A percentile compares a stretch with the other conserved stretches of the same genome.
phyloP scores from a whole-genome alignment of 1,139 yeast species.

The Fermentozyma sake region DNA sequence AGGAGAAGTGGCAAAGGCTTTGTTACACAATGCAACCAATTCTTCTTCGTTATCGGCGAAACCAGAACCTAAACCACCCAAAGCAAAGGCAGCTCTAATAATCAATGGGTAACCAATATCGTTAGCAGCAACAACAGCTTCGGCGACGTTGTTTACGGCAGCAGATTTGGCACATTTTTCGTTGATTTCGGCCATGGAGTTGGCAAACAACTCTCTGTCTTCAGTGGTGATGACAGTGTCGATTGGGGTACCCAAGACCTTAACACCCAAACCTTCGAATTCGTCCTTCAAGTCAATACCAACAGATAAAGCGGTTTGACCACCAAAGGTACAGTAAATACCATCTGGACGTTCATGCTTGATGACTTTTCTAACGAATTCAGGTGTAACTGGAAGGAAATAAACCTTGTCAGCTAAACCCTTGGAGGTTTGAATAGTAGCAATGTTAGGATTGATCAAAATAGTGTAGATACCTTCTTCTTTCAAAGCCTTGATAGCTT shows the following conservation, averaged over 20 bases:
- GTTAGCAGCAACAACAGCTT: conserved; percentile 80
- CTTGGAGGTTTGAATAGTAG: conserved; percentile 96
- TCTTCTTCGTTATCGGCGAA: conserved; percentile 90
- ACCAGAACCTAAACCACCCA: conserved; percentile 98
- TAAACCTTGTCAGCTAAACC: conserved; percentile 98
- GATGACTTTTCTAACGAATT: conserved; percentile 92
- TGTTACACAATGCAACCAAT: conserved; percentile 76
- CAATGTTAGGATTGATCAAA: conserved; percentile 94
- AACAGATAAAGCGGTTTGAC: conserved; percentile 94
- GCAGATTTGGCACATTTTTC: conserved; percentile 94
- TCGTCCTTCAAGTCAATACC: conserved; percentile 96
- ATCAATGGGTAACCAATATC: conserved; percentile 93
- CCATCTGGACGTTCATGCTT: conserved; percentile 96
- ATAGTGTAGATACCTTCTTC: conserved; percentile 97
- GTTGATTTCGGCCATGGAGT: conserved; percentile 89
- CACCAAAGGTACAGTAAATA: conserved; percentile 95
- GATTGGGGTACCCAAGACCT: conserved; percentile 94
- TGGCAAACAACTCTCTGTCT: conserved; percentile 93
- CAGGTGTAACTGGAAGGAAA: conserved; percentile 94
- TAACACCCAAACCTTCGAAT: conserved; percentile 85
- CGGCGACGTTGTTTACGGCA: conserved; percentile 74
- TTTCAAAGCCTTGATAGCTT: conserved; percentile 88
- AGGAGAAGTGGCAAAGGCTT: conserved; percentile 94
- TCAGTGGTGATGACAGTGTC: conserved; percentile 96
- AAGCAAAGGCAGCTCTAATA: conserved; percentile 95